Evolutionary conservation across 805 yeast species (phyloP), one percentile per base, ranked within the genome.

Genomic region (Candida khao-thaluensis): DNA sequence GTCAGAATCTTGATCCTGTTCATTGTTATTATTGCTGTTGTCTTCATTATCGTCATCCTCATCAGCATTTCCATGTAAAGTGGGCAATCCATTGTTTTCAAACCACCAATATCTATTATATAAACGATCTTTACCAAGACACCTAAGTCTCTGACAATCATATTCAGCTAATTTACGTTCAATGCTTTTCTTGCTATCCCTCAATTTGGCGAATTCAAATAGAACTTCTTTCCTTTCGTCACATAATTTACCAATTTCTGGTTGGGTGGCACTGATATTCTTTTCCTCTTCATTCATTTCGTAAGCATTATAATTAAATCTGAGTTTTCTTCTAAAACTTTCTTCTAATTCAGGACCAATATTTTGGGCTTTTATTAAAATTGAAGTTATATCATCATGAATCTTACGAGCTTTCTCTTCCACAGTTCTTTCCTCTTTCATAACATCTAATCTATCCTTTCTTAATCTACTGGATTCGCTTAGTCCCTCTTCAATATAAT

Each of bases 61-160:
- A 15, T 54, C 66, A 3, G 52, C 31, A 25, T 60, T 57, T 9
- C 66, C 66, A 37, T 66, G 69, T 26, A 71, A 52, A 6, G 70
- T 69, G 3, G 89, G 87, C 34, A 88, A 68, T 0, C 98, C 99
- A 53, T 84, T 83, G 46, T 73, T 72, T 53, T 91, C 98, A 55
- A 89, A 80, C 96, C 96, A 93, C 95, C 95, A 93, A 58, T 91
- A 93, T 48, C 90, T 71, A 64, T 93, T 93, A 58, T 71, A 89
- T 42, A 77, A 76, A 36, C 95, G 67, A 59, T 93, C 99, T 42
- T 80, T 74, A 2, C 99, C 99, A 18, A 93, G 64, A 21, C 78
- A 70, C 39, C 76, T 76, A 34, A 89, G 72, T 41, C 98, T 65
- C 56, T 88, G 96, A 43, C 82, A 72, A 52, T 90, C 96, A 35